Conservation (phyloP, 768 basidiomycete genomes). For the Boletus fagicola region DNA sequence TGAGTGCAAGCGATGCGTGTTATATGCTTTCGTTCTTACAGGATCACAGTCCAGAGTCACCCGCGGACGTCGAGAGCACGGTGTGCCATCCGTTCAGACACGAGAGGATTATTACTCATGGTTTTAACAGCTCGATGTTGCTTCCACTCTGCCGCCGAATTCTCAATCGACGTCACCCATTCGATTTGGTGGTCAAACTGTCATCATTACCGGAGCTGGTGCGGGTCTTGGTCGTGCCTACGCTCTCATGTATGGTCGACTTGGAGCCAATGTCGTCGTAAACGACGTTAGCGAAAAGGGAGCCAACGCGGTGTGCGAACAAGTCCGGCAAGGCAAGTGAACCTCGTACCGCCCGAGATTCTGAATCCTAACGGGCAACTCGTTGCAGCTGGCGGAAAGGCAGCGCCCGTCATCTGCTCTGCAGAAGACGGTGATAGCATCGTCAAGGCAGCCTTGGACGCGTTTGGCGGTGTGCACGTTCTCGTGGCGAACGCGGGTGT, state of each 20-base stretch:
- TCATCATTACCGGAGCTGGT: slow-evolving; percentile 92
- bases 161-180: slow-evolving; percentile 66
- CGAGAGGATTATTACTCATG: background rate
- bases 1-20: slow-evolving; percentile 35
- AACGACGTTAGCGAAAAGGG: slow-evolving; percentile 92
- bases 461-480: slow-evolving; percentile 85
- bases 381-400: slow-evolving; percentile 79
- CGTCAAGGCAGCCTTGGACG: slow-evolving; percentile 80
- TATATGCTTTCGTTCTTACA: slow-evolving; percentile 9
- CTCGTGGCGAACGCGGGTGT: slow-evolving; percentile 94
- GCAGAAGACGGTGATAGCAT: slow-evolving; percentile 91
- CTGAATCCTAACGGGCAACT: background rate
- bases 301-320: slow-evolving; percentile 81
- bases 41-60: slow-evolving; percentile 53
- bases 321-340: slow-evolving; percentile 69
- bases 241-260: slow-evolving; percentile 84
- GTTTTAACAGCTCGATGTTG: slow-evolving; percentile 54
- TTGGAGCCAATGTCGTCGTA: slow-evolving; percentile 96
- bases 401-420: slow-evolving; percentile 76
- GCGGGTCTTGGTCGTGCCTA: slow-evolving; percentile 92
- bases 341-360: background rate
- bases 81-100: slow-evolving; percentile 32
- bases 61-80: slow-evolving; percentile 60
- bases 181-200: slow-evolving; percentile 85
- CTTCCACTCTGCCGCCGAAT: slow-evolving; percentile 66